These are phyloP conservation scores for Sanghuangporus sanghuang DNA, from an alignment of 1,284 basidiomycete genomes.

Conservation along the genomic window DNA sequence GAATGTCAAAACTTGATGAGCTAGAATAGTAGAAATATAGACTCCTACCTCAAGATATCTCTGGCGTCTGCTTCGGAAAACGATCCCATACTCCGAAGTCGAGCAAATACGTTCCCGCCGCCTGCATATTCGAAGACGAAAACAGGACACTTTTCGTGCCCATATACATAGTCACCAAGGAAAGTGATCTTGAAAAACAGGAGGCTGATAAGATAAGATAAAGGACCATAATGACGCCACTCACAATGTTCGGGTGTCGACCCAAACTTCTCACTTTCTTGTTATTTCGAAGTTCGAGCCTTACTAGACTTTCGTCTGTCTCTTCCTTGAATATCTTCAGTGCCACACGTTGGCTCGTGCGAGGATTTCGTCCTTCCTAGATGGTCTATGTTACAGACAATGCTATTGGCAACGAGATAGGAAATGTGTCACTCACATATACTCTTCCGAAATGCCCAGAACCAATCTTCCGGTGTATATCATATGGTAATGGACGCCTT, in stretches of 20 bases:
- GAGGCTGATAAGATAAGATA: background rate
- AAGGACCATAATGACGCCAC: background rate
- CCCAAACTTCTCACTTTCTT: background rate
- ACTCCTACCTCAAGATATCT: background rate
- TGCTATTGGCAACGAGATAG: too few species aligned
- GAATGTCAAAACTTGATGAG: background rate
- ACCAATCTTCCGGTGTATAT: too few species aligned
- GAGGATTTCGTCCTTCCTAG: too few species aligned
- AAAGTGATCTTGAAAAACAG: background rate
- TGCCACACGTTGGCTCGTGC: too few species aligned
- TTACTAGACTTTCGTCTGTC: background rate
- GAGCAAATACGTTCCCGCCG: background rate
- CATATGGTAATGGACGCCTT: too few species aligned
- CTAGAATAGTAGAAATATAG: background rate
- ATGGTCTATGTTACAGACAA: too few species aligned
- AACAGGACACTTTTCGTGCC: background rate
- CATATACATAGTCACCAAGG: background rate
- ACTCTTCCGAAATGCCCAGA: too few species aligned
- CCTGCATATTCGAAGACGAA: background rate
- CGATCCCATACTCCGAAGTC: background rate
- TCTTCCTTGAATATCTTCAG: too few species aligned
- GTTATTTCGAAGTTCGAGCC: background rate
- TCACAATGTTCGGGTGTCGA: background rate
- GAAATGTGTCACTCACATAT: too few species aligned
- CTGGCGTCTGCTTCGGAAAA: background rate